Conservation (phyloP, 2,329 filamentous ascomycete genomes). For the Aspergillus sp. region DNA sequence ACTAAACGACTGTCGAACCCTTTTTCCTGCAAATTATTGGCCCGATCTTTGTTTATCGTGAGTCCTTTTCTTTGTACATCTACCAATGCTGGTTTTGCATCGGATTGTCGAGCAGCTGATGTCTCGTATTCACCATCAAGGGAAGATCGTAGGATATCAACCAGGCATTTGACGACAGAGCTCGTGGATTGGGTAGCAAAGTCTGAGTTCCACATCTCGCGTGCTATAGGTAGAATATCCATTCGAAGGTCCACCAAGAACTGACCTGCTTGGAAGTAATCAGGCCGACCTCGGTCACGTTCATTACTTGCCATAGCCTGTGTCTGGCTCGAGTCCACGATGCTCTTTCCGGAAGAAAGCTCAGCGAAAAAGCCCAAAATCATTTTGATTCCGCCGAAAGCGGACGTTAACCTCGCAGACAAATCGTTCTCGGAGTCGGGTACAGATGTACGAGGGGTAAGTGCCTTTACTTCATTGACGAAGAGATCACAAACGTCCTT, state of each 20-base stretch:
- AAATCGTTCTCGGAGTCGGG: constrained; percentile 39
- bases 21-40: constrained; percentile 46
- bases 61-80: constrained; percentile 53
- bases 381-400: constrained; percentile 69
- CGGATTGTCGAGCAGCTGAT: constrained; percentile 61
- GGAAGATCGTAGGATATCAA: constrained; percentile 80
- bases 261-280: constrained; percentile 68
- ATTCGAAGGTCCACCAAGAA: constrained; percentile 84
- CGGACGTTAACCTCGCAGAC: constrained; percentile 48
- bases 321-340: constrained; percentile 73
- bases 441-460: constrained; percentile 46
- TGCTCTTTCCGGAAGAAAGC: constrained; percentile 73
- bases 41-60: constrained; percentile 50
- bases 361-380: constrained; percentile 80
- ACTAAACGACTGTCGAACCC: constrained; percentile 63
- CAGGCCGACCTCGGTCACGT: constrained; percentile 55
- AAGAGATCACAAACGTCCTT: constrained; percentile 72
- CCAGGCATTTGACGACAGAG: constrained; percentile 72
- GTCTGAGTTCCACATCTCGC: constrained; percentile 79
- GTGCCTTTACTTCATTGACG: constrained; percentile 55
- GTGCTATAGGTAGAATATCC: constrained; percentile 73
- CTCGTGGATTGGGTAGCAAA: constrained; percentile 79
- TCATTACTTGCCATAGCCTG: constrained; percentile 53
- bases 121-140: constrained; percentile 75
- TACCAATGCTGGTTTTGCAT: constrained; percentile 54